These are phyloP conservation scores for Neurospora terricola DNA, from an alignment of 495 filamentous ascomycete species.

Conservation along the genomic window DNA sequence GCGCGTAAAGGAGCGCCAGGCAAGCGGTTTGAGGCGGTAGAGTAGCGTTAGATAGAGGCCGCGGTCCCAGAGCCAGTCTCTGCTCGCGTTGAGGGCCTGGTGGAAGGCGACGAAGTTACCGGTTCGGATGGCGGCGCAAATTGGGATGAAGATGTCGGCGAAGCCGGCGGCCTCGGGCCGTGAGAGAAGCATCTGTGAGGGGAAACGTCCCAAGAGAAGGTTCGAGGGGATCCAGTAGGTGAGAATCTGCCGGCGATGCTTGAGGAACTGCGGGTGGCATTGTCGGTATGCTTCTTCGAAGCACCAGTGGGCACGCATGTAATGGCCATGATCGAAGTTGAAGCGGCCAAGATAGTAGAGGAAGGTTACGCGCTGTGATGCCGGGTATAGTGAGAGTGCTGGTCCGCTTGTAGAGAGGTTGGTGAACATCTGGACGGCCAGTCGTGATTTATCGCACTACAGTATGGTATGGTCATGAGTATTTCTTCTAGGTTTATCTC, in stretches of 20 bases:
- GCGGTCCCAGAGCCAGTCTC: constrained; percentile 66
- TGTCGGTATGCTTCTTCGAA: constrained; percentile 74
- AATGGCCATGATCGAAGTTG: constrained; percentile 72
- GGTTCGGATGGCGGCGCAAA: constrained; percentile 60
- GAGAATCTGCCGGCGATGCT: constrained; percentile 70
- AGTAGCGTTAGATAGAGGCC: constrained; percentile 63
- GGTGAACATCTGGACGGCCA: constrained; percentile 78
- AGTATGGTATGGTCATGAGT: constrained; percentile 1
- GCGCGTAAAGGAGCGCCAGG: constrained; percentile 77
- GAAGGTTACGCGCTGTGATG: constrained; percentile 82
- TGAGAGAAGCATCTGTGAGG: constrained; percentile 51
- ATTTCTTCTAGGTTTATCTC: background rate
- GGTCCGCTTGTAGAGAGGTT: constrained; percentile 79
- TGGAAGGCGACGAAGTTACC: constrained; percentile 76
- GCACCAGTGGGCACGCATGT: constrained; percentile 59
- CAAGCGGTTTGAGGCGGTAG: constrained; percentile 64
- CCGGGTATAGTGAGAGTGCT: constrained; percentile 67
- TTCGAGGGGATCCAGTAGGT: constrained; percentile 77
- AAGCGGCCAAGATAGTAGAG: constrained; percentile 92
- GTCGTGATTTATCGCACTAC: constrained; percentile 50
- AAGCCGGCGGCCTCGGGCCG: constrained; percentile 65
- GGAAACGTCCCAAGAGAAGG: constrained; percentile 78
- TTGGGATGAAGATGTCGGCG: constrained; percentile 59
- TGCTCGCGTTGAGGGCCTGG: constrained; percentile 42
- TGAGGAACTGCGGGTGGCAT: constrained; percentile 53